Evolutionary conservation across 2,329 filamentous ascomycete genomes (phyloP), one percentile per base, ranked within the genome.

Genomic region (Ophiostoma novo-ulmi): DNA sequence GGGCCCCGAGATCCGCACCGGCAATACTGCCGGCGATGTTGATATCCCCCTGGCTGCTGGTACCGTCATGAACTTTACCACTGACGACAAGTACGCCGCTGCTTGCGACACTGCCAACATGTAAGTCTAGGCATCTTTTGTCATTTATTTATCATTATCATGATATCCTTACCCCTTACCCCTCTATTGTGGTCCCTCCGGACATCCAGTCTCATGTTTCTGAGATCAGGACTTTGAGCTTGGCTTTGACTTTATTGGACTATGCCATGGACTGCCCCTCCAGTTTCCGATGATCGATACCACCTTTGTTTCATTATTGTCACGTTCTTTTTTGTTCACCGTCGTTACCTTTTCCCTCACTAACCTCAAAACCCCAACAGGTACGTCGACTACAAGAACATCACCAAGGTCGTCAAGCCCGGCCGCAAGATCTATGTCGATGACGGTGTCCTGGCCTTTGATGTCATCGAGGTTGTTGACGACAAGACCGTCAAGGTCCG

Each of bases 321-420:
- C 38, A 20, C 36, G 7, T 20, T 26, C n/a, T 20, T 63, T 35
- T 26, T 36, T 7, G 17, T 38, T 26, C 61, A n/a, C 31, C 3
- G 31, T 31, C 31, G 31, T 31, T 31, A 4, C 31, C 31, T 31
- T 20, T 14, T 20, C 22, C 63, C 63, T 20, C 63, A 22, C 63
- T 65, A 64, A 73, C 67, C 38, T 31, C 31, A 31, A 31, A 22
- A 31, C 35, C 52, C 0, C 31, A 31, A 35, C 74, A 94, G 92
- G 89, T 97, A 93, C 79, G 91, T 98, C 78, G 94, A 98, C 85
- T 98, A 99, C 87, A 96, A 97, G 89, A 99, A 99, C 87, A 98
- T 99, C 83, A 97, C 94, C 83, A 97, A 96, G 85, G 95, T 99
- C 77, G 98, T 99, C 79, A 82, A 91, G 80, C 85, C 88, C 72